phyloP scores from a whole-genome alignment of 306 rosid genomes.

The Acmispon strigosus region DNA sequence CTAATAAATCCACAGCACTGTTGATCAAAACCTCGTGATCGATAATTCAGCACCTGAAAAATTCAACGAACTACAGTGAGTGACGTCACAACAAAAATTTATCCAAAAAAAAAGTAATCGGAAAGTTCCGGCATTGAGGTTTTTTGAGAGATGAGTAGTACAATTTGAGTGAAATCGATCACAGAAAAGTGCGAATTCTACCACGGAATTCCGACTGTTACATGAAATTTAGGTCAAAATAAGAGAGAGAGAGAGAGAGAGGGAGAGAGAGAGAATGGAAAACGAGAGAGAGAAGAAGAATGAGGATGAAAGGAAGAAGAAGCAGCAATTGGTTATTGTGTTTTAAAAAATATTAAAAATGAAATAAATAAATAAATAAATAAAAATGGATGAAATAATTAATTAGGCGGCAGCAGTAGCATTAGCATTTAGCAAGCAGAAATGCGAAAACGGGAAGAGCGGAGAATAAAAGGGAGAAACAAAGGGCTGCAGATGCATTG shows the following conservation, averaged over 20 bases:
- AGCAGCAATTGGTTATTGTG: not conserved
- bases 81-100: not conserved
- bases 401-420: not conserved
- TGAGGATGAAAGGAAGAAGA: slow-evolving; percentile 6
- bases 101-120: not conserved
- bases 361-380: not conserved
- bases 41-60: slow-evolving; percentile 33
- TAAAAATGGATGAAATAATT: not conserved
- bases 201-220: not conserved
- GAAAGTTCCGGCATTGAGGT: slow-evolving; percentile 13
- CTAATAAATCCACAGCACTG: slow-evolving; percentile 15
- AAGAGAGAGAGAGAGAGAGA: not conserved
- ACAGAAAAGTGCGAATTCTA: not conserved
- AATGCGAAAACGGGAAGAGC: not conserved
- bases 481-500: too few relatives aligned
- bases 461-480: not conserved
- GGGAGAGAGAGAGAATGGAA: not conserved
- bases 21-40: slow-evolving; percentile 29
- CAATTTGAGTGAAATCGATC: slow-evolving; percentile 20
- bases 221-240: slow-evolving; percentile 29
- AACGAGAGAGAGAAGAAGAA: slow-evolving; percentile 14
- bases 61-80: slow-evolving; percentile 24
- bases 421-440: too few relatives aligned
- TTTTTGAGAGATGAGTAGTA: not conserved
- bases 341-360: not conserved